phyloP scores from a whole-genome alignment of 2,329 filamentous ascomycete genomes.

The Pseudocercospora cruenta region DNA sequence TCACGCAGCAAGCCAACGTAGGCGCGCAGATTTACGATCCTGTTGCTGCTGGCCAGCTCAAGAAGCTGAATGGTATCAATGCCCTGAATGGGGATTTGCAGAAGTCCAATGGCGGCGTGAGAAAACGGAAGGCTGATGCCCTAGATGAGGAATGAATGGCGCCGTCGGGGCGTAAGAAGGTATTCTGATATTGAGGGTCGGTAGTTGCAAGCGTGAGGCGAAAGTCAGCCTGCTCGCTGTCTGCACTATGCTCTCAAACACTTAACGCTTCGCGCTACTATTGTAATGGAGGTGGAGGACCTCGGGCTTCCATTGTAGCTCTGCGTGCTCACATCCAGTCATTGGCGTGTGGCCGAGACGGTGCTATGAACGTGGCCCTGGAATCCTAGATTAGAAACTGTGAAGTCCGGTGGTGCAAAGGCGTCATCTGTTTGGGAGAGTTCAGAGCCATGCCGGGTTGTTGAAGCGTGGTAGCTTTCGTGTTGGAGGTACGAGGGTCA shows the following conservation, averaged over 20 bases:
- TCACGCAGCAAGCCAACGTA: conserved; percentile 15
- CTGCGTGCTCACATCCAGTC: not conserved
- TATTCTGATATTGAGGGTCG: not conserved
- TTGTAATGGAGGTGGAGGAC: not conserved
- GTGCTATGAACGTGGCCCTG: not conserved
- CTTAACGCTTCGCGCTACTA: not conserved
- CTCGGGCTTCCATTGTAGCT: not conserved
- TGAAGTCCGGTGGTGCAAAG: not conserved
- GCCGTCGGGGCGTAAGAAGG: not conserved
- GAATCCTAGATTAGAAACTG: not conserved
- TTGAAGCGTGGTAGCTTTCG: not conserved
- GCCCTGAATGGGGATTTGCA: conserved; percentile 6
- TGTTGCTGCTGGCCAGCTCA: not conserved
- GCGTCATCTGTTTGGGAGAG: conserved; percentile 7
- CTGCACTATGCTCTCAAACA: too few species aligned
- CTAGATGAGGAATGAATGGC: conserved; percentile 24
- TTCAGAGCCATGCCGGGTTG: conserved; percentile 3
- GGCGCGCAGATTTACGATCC: conserved; percentile 19
- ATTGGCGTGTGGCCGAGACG: not conserved
- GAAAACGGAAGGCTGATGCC: conserved; percentile 32
- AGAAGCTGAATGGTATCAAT: conserved; percentile 15
- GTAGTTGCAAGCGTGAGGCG: not conserved
- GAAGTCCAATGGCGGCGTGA: conserved; percentile 15
- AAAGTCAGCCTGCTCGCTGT: not conserved
- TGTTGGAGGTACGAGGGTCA: not conserved